These are phyloP conservation scores for Pseudocercospora pini-densiflorae DNA, from an alignment of 2,329 filamentous ascomycete species.

Conservation along the genomic window DNA sequence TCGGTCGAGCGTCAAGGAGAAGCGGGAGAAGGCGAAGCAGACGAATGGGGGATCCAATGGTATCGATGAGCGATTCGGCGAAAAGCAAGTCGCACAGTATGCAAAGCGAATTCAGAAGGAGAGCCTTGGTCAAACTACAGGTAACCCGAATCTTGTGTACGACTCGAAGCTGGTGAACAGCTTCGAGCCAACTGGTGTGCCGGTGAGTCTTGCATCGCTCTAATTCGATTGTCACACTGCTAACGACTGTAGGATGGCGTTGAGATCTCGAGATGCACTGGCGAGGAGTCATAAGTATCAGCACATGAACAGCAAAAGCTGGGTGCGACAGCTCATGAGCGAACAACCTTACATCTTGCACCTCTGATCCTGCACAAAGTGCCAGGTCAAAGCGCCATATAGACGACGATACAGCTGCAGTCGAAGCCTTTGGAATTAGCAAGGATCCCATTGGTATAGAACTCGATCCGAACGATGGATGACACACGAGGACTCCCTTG, in stretches of 20 bases:
- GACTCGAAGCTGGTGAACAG: slow-evolving; percentile 67
- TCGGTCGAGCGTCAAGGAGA: slow-evolving; percentile 65
- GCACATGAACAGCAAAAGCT: not conserved
- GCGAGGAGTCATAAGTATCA: slow-evolving; percentile 30
- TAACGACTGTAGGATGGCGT: slow-evolving; percentile 61
- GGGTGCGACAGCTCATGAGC: not conserved
- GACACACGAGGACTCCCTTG: not conserved
- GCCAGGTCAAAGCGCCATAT: no score
- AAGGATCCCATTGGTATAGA: not conserved
- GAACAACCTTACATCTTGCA: not conserved
- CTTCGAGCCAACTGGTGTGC: slow-evolving; percentile 69
- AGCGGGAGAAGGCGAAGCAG: slow-evolving; percentile 51
- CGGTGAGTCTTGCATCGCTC: slow-evolving; percentile 53
- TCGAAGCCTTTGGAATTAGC: not conserved
- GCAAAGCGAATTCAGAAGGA: slow-evolving; percentile 52
- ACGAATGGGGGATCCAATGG: slow-evolving; percentile 31
- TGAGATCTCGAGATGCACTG: slow-evolving; percentile 67
- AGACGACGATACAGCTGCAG: not conserved
- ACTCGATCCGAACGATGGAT: not conserved
- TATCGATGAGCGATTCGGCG: slow-evolving; percentile 48
- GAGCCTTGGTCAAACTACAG: slow-evolving; percentile 49
- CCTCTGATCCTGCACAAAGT: not conserved
- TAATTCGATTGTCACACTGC: not conserved
- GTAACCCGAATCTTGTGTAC: slow-evolving; percentile 70
- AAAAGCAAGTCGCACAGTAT: slow-evolving; percentile 55